These are phyloP conservation scores for Alternaria incomplexa DNA, from an alignment of 2,329 filamentous ascomycete species.

Conservation along the genomic window DNA sequence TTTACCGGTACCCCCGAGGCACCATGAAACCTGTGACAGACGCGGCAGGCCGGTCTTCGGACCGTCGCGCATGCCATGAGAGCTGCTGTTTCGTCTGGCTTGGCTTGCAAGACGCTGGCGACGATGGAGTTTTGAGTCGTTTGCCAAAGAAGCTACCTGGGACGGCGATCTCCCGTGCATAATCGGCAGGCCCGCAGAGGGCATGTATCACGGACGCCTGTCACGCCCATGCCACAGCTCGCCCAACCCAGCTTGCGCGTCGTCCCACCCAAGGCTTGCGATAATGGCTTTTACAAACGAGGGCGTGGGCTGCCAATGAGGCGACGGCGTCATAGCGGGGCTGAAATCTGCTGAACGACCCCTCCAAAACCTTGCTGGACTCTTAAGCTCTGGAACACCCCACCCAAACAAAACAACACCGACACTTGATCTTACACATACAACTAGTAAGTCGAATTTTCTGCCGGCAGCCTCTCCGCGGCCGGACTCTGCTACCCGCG, in stretches of 20 bases:
- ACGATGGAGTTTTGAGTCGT: background rate
- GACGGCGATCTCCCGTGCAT: slow-evolving; percentile 12
- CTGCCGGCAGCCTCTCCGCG: slow-evolving; percentile 40
- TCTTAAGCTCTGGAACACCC: slow-evolving; percentile 26
- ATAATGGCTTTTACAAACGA: slow-evolving; percentile 32
- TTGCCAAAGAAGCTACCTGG: background rate
- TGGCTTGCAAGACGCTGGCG: background rate
- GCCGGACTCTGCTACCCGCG: slow-evolving; percentile 38
- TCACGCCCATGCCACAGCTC: background rate
- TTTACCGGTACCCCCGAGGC: background rate
- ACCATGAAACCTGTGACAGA: background rate
- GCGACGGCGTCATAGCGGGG: slow-evolving; percentile 29
- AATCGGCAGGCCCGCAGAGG: background rate
- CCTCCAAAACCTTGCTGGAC: slow-evolving; percentile 28
- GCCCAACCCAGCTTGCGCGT: background rate
- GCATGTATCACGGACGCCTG: background rate
- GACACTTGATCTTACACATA: slow-evolving; percentile 26
- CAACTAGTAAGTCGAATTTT: slow-evolving; percentile 44
- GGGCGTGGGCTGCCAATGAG: slow-evolving; percentile 28
- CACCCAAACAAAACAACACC: slow-evolving; percentile 36
- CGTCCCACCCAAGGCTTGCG: slow-evolving; percentile 20
- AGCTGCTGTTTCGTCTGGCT: background rate
- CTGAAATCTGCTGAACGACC: slow-evolving; percentile 29
- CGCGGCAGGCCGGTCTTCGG: background rate
- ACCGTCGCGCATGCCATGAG: background rate